These are phyloP conservation scores for Luvunga scandens DNA, from an alignment of 345 rosid species.

Conservation along the genomic window DNA sequence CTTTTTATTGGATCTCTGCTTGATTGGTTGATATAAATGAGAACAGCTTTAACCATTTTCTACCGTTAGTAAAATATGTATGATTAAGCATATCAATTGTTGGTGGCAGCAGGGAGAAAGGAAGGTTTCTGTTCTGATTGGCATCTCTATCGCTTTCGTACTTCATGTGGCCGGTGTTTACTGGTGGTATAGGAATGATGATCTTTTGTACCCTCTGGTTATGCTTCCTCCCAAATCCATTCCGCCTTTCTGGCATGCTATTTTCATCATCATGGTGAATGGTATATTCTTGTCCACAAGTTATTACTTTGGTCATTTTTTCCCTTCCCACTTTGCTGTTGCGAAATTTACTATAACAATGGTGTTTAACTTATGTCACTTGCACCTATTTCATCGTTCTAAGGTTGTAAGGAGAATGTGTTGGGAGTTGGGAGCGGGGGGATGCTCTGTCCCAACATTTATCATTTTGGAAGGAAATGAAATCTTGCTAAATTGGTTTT, in stretches of 20 bases:
- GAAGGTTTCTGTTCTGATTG: slow-evolving; percentile 70
- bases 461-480: background rate
- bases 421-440: background rate
- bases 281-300: slow-evolving; percentile 51
- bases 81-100: slow-evolving; percentile 19
- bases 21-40: background rate
- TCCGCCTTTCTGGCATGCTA: slow-evolving; percentile 99
- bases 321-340: background rate
- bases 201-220: slow-evolving; percentile 80
- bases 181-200: slow-evolving; percentile 96
- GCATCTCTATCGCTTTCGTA: slow-evolving; percentile 64
- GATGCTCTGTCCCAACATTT: background rate
- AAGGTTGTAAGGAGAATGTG: background rate
- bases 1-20: background rate
- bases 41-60: background rate
- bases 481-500: background rate
- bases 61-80: background rate
- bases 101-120: slow-evolving; percentile 87
- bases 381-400: background rate
- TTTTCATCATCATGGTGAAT: slow-evolving; percentile 87
- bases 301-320: slow-evolving; percentile 9
- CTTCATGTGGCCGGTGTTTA: slow-evolving; percentile 81
- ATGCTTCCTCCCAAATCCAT: slow-evolving; percentile 97
- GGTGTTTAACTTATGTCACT: background rate
- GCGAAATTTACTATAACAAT: background rate